A percentile compares a stretch with the other conserved stretches of the same genome.
Conservation (phyloP, 805 yeast species). For the Wickerhamomyces sydowiorum region DNA sequence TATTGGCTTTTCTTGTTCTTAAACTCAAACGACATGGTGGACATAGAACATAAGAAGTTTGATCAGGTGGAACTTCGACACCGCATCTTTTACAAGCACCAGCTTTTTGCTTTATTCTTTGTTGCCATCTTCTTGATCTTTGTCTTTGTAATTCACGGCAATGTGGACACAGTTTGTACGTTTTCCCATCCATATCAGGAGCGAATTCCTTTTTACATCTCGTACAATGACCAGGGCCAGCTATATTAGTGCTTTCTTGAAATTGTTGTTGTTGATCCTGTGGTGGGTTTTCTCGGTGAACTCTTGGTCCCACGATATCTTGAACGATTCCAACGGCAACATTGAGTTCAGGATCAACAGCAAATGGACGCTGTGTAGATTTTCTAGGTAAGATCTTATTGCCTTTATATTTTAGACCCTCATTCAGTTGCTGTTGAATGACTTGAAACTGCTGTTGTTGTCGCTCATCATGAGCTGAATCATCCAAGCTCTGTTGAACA, state of each 20-base stretch:
- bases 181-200: conserved; percentile 28
- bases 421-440: not conserved
- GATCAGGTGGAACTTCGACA: conserved; percentile 42
- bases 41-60: conserved; percentile 51
- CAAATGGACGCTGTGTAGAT: conserved; percentile 9
- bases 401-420: not conserved
- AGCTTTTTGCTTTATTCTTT: conserved; percentile 48
- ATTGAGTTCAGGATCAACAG: conserved; percentile 19
- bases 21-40: conserved; percentile 52
- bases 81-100: conserved; percentile 69
- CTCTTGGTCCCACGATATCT: conserved; percentile 17
- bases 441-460: conserved; percentile 1
- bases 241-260: not conserved
- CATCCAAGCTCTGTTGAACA: not conserved
- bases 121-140: conserved; percentile 60
- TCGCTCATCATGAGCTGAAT: not conserved
- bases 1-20: conserved; percentile 47
- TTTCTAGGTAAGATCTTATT: conserved; percentile 3
- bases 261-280: not conserved
- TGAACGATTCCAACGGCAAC: conserved; percentile 19
- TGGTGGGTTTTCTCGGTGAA: conserved; percentile 2
- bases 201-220: conserved; percentile 57
- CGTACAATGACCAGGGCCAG: conserved; percentile 31
- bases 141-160: conserved; percentile 61
- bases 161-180: conserved; percentile 55